Evolutionary conservation across 352 stramenopile species (phyloP).

Genomic region (Phytophthora vignae): DNA sequence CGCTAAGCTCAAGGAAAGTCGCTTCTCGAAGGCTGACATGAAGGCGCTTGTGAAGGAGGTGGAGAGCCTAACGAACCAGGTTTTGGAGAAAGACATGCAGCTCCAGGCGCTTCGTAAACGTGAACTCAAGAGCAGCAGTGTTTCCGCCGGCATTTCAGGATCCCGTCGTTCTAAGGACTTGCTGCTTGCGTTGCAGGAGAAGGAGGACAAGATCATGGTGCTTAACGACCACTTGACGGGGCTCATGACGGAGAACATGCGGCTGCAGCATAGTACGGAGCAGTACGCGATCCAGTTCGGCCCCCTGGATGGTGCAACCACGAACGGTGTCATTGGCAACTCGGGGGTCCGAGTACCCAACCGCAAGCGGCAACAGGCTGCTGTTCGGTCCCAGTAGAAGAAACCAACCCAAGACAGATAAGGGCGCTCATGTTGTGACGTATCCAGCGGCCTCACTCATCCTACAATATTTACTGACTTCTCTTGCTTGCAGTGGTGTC

Average conservation of each 20-base stretch:
- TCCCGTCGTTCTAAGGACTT: slow-evolving; percentile 64
- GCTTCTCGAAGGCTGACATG: slow-evolving; percentile 50
- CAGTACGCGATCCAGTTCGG: slow-evolving; percentile 56
- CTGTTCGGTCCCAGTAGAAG: slow-evolving; percentile 35
- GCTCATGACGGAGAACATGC: slow-evolving; percentile 80
- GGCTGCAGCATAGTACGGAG: slow-evolving; percentile 81
- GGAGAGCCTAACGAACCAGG: slow-evolving; percentile 52
- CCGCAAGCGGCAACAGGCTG: slow-evolving; percentile 23
- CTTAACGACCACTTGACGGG: slow-evolving; percentile 89
- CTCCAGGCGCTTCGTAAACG: slow-evolving; percentile 48
- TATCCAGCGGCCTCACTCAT: slow-evolving; percentile 1
- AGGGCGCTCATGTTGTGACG: slow-evolving; percentile 5
- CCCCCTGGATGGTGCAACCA: slow-evolving; percentile 23
- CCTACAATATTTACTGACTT: slow-evolving; percentile 46
- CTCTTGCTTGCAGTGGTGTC: slow-evolving; percentile 3
- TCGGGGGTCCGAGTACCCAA: slow-evolving; percentile 38
- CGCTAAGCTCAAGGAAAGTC: slow-evolving; percentile 55
- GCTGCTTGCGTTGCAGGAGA: slow-evolving; percentile 56
- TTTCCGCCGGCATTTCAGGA: slow-evolving; percentile 12
- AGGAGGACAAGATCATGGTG: slow-evolving; percentile 84
- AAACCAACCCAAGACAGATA: slow-evolving; percentile 1
- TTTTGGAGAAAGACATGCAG: slow-evolving; percentile 65
- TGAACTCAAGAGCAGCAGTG: slow-evolving; percentile 15
- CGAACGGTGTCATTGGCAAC: slow-evolving; percentile 37
- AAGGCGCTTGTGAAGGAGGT: slow-evolving; percentile 59